These are phyloP conservation scores for Fraxinus albicans DNA, from an alignment of 305 asterid species.

Conservation along the genomic window DNA sequence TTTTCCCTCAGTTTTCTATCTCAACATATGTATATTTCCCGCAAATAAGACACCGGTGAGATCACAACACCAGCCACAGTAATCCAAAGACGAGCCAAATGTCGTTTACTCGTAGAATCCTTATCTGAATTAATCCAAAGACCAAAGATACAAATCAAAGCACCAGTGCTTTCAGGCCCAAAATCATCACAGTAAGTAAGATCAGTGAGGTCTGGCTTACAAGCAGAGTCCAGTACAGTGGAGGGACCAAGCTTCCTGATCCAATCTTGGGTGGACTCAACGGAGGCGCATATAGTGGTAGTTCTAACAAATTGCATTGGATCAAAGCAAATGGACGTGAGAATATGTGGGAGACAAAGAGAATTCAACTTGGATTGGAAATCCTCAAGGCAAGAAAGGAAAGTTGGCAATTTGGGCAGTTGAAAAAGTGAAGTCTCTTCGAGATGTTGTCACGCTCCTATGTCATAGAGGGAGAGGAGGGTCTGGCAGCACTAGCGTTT, in stretches of 20 bases:
- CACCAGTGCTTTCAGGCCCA: conserved; percentile 71
- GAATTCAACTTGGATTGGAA: conserved; percentile 58
- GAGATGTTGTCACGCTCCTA: conserved; percentile 54
- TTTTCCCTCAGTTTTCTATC: no score
- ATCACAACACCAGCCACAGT: conserved; percentile 39
- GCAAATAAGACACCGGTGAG: no score
- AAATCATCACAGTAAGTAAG: background rate
- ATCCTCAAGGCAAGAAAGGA: conserved; percentile 64
- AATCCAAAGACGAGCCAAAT: conserved; percentile 17
- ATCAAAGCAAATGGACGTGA: conserved; percentile 61
- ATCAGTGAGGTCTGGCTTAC: conserved; percentile 14
- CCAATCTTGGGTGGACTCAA: conserved; percentile 73
- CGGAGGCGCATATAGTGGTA: conserved; percentile 54
- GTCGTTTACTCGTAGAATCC: conserved; percentile 26
- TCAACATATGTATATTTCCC: no score
- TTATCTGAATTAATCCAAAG: conserved; percentile 36
- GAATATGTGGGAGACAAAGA: conserved; percentile 44
- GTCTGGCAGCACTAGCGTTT: conserved; percentile 62
- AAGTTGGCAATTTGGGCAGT: conserved; percentile 57
- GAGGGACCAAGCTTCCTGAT: conserved; percentile 46
- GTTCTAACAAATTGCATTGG: conserved; percentile 62
- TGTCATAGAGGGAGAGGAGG: conserved; percentile 65
- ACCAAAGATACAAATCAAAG: conserved; percentile 64
- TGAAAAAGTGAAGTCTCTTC: conserved; percentile 54
- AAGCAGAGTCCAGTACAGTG: conserved; percentile 55